Evolutionary conservation across 208 protist genomes (phyloP).

Genomic region (Giardia muris): DNA sequence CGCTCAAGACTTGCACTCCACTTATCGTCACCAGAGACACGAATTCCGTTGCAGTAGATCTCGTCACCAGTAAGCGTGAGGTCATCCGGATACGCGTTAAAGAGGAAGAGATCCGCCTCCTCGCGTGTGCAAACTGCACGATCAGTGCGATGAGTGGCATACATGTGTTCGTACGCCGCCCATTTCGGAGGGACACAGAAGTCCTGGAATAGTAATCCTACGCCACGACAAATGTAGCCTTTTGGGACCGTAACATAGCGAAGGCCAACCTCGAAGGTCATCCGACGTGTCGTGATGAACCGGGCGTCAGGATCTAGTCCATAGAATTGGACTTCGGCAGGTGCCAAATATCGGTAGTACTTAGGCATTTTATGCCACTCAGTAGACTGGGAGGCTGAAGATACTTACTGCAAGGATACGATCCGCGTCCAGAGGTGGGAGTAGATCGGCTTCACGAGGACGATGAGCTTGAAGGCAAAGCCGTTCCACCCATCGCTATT

Average conservation of each 20-base stretch:
- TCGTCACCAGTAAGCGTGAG: neutral
- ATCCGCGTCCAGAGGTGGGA: too few relatives aligned
- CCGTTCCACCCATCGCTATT: too few relatives aligned
- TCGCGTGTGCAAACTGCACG: neutral
- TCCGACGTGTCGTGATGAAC: neutral
- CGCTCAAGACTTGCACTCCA: neutral
- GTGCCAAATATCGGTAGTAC: constrained; percentile 17
- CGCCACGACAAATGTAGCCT: neutral
- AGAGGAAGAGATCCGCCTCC: neutral
- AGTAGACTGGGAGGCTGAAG: too few relatives aligned
- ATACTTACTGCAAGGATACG: too few relatives aligned
- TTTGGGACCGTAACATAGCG: constrained; percentile 12
- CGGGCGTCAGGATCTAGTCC: neutral
- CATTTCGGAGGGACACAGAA: neutral
- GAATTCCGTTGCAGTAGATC: neutral
- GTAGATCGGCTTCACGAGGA: too few relatives aligned
- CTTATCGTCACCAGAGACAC: neutral
- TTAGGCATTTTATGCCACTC: constrained; percentile 18
- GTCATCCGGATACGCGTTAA: constrained; percentile 14
- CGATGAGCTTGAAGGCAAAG: too few relatives aligned
- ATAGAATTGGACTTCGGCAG: constrained; percentile 14
- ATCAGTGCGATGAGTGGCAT: neutral
- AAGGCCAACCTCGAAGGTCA: neutral
- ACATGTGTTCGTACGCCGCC: neutral
- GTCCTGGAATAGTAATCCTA: neutral